Base-by-base conservation (phyloP, 169 alveolate genomes). In the Babesia ovis region DNA sequence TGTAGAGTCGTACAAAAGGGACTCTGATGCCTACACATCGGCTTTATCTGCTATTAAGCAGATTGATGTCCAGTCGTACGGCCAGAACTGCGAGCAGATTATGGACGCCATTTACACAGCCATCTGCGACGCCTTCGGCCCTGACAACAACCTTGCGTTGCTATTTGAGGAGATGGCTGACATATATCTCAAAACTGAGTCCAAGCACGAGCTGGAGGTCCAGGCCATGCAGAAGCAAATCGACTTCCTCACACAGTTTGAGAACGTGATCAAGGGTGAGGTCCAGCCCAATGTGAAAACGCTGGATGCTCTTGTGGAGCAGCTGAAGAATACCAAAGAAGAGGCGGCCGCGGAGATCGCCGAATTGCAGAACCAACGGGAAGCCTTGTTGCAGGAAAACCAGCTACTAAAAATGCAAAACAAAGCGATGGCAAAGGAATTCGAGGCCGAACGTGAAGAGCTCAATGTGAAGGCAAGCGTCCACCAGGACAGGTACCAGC, bases 91-190 rank as follows among this genome's bases (percentile, higher is more conserved):
- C 50, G 87, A 79, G 54, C 56, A 54, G 34, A 37, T 79, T 41
- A 43, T 79, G 79, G 83, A 70, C 53, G 45, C 68, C 43, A 58
- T 79, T 20, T 79, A 79, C 53, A 14, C 83, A 2, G 35, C 66
- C 29, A 45, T 71, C 43, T 46, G 83, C 27, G 87, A 79, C 23
- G 45, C 83, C 34, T 79, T 79, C 62, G 87, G 87, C n/a, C 53
- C 82, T 9, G 87, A 79, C 56, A 79, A 79, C 77, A 55, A 74
- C 23, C 53, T 79, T 18, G 75, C 77, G 25, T 41, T 61, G 60
- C 53, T 59, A 29, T 66, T 79, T 25, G 87, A 79, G 70, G 77
- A 79, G 37, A 54, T 70, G 62, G 87, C 87, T n/a, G 67, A 79
- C 71, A 25, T 79, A 2, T 79, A 79, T 58, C 68, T 79, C 50